These are phyloP conservation scores for Aspergillus novofumigatus DNA, from an alignment of 2,329 filamentous ascomycete genomes.

Conservation along the genomic window DNA sequence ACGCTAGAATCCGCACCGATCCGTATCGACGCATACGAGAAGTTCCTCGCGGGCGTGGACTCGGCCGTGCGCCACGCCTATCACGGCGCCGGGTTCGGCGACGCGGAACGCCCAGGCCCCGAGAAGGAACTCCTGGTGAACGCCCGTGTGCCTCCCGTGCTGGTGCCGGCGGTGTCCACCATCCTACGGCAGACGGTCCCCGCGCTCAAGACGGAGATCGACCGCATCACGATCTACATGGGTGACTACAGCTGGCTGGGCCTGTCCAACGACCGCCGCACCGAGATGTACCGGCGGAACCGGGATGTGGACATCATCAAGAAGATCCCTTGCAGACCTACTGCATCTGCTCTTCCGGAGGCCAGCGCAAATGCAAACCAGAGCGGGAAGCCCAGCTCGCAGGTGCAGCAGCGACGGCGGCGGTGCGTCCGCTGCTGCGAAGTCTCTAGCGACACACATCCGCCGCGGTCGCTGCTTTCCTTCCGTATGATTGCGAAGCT, in stretches of 20 bases:
- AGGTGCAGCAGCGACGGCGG: slow-evolving; percentile 28
- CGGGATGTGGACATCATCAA: slow-evolving; percentile 57
- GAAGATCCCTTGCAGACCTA: slow-evolving; percentile 39
- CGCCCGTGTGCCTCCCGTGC: slow-evolving; percentile 48
- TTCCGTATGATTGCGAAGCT: slow-evolving; percentile 37
- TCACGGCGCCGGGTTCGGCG: slow-evolving; percentile 41
- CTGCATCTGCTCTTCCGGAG: neutral
- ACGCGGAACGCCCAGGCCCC: slow-evolving; percentile 43
- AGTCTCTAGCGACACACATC: slow-evolving; percentile 60
- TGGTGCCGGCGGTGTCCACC: slow-evolving; percentile 46
- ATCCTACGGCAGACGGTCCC: slow-evolving; percentile 51
- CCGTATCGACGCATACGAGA: slow-evolving; percentile 59
- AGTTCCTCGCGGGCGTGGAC: slow-evolving; percentile 61
- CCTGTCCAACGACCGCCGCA: slow-evolving; percentile 55
- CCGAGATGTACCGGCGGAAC: slow-evolving; percentile 57
- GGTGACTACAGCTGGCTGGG: slow-evolving; percentile 67
- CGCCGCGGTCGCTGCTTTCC: slow-evolving; percentile 32
- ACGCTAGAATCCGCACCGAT: slow-evolving; percentile 51
- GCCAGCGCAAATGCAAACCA: neutral
- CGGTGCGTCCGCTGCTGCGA: slow-evolving; percentile 59
- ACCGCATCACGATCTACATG: slow-evolving; percentile 68
- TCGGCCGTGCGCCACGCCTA: slow-evolving; percentile 60
- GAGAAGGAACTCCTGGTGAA: slow-evolving; percentile 54
- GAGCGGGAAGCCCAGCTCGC: slow-evolving; percentile 2
- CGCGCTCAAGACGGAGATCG: slow-evolving; percentile 55